Percentiles rank a stretch among this genome's conserved stretches.
phyloP scores from a whole-genome alignment of 306 rosid genomes.

The Trichosanthes truncata region DNA sequence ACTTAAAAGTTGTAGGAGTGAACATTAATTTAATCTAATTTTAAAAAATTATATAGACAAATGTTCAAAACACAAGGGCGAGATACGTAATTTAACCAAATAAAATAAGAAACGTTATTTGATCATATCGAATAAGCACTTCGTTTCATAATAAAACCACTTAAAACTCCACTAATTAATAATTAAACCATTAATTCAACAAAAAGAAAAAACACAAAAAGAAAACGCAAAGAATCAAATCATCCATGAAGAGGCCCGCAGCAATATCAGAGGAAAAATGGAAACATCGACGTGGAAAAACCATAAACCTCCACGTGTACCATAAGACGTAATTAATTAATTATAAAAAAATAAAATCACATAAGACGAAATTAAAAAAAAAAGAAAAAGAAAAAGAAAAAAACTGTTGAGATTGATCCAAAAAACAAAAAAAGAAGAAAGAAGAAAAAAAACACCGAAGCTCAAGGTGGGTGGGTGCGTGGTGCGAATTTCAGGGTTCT shows the following conservation, averaged over 20 bases:
- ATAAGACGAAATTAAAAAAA: conserved; percentile 2
- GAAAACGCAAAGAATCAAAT: background rate
- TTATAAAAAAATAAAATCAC: background rate
- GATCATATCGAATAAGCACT: background rate
- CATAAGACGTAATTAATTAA: background rate
- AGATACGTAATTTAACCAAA: background rate
- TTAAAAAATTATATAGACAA: no score
- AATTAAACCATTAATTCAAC: background rate
- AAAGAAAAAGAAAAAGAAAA: background rate
- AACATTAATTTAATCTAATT: no score
- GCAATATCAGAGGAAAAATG: background rate
- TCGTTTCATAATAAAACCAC: background rate
- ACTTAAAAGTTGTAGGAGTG: no score
- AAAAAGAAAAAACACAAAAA: background rate
- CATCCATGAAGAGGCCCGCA: background rate
- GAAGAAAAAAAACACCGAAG: conserved; percentile 14
- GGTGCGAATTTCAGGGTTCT: conserved; percentile 47
- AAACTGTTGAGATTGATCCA: background rate
- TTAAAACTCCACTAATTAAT: background rate
- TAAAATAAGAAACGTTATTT: background rate
- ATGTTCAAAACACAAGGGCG: background rate
- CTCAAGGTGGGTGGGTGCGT: conserved; percentile 34
- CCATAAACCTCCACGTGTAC: background rate
- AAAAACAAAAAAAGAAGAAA: background rate
- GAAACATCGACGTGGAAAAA: background rate